A percentile compares a stretch with the other conserved stretches of the same genome.
phyloP scores from a whole-genome alignment of 179 eudicot genomes.

The Dionaea muscipula region DNA sequence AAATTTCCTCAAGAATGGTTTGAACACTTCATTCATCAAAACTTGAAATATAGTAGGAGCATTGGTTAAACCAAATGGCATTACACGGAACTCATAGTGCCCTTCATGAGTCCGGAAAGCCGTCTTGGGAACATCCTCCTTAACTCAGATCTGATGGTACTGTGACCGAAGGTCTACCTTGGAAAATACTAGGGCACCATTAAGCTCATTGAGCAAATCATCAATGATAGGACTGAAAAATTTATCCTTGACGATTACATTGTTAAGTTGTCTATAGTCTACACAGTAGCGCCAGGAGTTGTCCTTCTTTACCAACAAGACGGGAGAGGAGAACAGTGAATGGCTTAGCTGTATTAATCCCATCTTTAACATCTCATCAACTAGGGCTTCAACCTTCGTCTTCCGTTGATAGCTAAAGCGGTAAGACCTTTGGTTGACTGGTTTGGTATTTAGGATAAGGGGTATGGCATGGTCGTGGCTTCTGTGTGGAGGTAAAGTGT shows the following conservation, averaged over 20 bases:
- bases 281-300: background rate
- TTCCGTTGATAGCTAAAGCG: background rate
- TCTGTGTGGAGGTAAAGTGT: background rate
- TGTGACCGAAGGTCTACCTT: slow-evolving; percentile 2
- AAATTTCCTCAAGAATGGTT: background rate
- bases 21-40: slow-evolving; percentile 1
- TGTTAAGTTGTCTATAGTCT: background rate
- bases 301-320: slow-evolving; percentile 1
- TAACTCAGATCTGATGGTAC: slow-evolving; percentile 7
- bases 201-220: background rate
- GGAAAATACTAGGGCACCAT: background rate
- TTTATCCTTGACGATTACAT: background rate
- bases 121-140: slow-evolving; percentile 3
- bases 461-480: background rate
- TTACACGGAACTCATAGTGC: slow-evolving; percentile 6
- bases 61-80: slow-evolving; percentile 8
- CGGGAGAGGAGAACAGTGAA: background rate
- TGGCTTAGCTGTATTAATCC: background rate
- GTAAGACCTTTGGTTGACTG: background rate
- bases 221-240: background rate
- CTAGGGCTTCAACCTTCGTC: background rate
- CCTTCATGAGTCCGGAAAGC: slow-evolving; percentile 3
- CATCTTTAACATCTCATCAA: background rate
- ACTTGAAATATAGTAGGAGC: slow-evolving; percentile 8
- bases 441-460: background rate